Conservation (phyloP, 2,329 filamentous ascomycete species). For the Diaporthe velutina region DNA sequence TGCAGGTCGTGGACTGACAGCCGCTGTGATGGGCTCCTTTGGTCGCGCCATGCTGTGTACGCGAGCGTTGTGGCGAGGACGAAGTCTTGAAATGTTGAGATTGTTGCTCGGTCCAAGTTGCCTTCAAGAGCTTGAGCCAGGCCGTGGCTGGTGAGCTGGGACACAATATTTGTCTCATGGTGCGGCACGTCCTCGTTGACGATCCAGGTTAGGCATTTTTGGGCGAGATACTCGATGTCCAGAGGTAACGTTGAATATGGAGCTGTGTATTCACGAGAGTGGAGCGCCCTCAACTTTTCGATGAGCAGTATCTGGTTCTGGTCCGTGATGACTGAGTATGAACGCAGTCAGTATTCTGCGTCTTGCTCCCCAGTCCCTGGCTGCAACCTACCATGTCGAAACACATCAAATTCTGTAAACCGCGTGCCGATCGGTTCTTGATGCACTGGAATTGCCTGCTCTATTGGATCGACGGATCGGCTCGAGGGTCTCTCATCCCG, state of each 20-base stretch:
- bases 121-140: neutral
- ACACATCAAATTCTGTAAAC: constrained; percentile 10
- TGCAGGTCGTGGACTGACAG: constrained; percentile 14
- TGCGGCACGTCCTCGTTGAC: neutral
- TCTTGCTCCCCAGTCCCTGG: neutral
- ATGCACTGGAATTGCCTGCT: neutral
- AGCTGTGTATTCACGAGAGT: neutral
- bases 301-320: neutral
- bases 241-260: neutral
- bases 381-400: constrained; percentile 6
- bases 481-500: neutral
- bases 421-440: neutral
- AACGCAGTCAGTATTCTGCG: neutral
- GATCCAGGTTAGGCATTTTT: constrained; percentile 23
- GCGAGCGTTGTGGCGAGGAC: constrained; percentile 21
- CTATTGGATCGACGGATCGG: neutral
- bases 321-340: neutral
- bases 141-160: constrained; percentile 13
- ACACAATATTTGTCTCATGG: constrained; percentile 12
- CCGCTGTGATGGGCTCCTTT: neutral
- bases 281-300: constrained; percentile 10
- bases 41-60: constrained; percentile 27
- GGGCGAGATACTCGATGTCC: constrained; percentile 7
- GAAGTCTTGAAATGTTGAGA: constrained; percentile 17
- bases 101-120: neutral